phyloP scores from a whole-genome alignment of 208 protist genomes.

The Trypanosoma platydactyli region DNA sequence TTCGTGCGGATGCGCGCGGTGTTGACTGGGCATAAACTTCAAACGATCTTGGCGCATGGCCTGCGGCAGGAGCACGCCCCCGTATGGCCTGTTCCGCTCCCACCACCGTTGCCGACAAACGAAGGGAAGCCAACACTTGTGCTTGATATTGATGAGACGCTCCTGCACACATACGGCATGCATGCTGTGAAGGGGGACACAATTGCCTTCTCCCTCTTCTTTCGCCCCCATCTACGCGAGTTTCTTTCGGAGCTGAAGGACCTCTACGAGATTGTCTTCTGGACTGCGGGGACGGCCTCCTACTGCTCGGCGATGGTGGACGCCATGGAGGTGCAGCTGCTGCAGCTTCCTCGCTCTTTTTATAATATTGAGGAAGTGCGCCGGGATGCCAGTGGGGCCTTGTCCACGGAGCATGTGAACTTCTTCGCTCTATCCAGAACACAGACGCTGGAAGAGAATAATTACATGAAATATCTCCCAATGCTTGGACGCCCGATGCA shows the following conservation, averaged over 20 bases:
- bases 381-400: slow-evolving; percentile 29
- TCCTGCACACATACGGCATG: slow-evolving; percentile 73
- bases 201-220: slow-evolving; percentile 48
- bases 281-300: slow-evolving; percentile 82
- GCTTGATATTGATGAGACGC: slow-evolving; percentile 88
- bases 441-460: slow-evolving; percentile 67
- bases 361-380: slow-evolving; percentile 60
- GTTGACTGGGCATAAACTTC: slow-evolving; percentile 21
- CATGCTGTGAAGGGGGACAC: slow-evolving; percentile 3
- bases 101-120: slow-evolving; percentile 38
- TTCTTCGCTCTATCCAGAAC: slow-evolving; percentile 84
- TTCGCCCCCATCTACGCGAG: slow-evolving; percentile 69
- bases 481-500: slow-evolving; percentile 73
- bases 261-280: slow-evolving; percentile 88
- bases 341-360: slow-evolving; percentile 69
- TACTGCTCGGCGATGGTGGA: slow-evolving; percentile 81
- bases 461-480: slow-evolving; percentile 91
- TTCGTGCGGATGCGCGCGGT: not conserved
- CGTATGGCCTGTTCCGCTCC: slow-evolving; percentile 75
- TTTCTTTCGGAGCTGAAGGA: slow-evolving; percentile 75
- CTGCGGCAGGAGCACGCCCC: slow-evolving; percentile 52
- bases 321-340: slow-evolving; percentile 74
- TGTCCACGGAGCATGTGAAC: slow-evolving; percentile 64
- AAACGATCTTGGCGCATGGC: slow-evolving; percentile 48
- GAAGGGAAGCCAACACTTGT: slow-evolving; percentile 72